Conservation (phyloP, 148 eudicot species). For the Rhododendron vialii region DNA sequence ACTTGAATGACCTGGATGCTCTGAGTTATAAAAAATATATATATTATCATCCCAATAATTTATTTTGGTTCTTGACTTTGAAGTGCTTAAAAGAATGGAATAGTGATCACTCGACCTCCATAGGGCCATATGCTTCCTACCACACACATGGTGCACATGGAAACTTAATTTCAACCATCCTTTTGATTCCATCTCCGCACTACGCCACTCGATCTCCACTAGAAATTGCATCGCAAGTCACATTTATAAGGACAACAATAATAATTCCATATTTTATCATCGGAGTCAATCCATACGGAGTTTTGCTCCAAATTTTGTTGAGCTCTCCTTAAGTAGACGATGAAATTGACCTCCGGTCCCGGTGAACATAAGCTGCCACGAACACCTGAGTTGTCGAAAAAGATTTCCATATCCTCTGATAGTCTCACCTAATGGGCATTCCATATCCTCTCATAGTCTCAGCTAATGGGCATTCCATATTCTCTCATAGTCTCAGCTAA, state of each 20-base stretch:
- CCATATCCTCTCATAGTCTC: no score
- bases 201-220: not conserved
- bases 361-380: no score
- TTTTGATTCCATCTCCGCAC: not conserved
- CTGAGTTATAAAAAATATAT: not conserved
- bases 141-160: not conserved
- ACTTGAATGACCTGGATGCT: not conserved
- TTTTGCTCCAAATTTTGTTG: no score
- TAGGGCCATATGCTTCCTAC: not conserved
- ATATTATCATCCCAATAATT: not conserved
- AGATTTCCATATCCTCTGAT: not conserved
- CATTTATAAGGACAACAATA: not conserved
- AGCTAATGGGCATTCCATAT: no score
- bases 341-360: no score
- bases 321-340: no score
- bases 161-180: not conserved
- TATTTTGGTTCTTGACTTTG: not conserved
- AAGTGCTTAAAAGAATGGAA: not conserved
- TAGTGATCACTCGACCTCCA: not conserved
- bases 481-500: not conserved
- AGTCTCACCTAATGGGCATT: not conserved
- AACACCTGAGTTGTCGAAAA: no score
- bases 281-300: no score
- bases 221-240: not conserved
- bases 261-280: not conserved